phyloP scores from a whole-genome alignment of 2,329 filamentous ascomycete genomes.

The Pseudocercospora ulei region DNA sequence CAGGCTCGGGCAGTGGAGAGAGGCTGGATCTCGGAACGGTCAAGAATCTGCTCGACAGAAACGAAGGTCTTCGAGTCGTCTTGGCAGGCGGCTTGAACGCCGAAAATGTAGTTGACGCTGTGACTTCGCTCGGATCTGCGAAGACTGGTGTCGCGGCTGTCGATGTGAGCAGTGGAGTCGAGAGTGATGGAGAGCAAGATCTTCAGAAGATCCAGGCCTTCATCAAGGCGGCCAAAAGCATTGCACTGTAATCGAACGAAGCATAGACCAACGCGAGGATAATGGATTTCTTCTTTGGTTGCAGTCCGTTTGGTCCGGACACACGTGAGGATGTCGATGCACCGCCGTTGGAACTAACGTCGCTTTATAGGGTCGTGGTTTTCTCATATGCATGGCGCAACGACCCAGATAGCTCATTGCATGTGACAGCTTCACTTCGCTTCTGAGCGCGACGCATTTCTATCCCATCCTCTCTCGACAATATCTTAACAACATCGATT shows the following conservation, averaged over 20 bases:
- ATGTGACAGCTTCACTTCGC: neutral
- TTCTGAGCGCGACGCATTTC: neutral
- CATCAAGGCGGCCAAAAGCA: slow-evolving; percentile 58
- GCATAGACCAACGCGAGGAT: no score
- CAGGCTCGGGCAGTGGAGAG: slow-evolving; percentile 72
- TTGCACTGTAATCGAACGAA: slow-evolving; percentile 19
- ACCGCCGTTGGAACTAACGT: no score
- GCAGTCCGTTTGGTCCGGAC: no score
- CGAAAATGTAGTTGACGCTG: slow-evolving; percentile 61
- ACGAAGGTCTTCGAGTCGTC: slow-evolving; percentile 62
- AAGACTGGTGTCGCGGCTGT: slow-evolving; percentile 61
- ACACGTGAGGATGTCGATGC: no score
- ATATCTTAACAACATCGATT: neutral
- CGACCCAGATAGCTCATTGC: no score
- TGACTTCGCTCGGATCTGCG: slow-evolving; percentile 54
- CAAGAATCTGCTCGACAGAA: slow-evolving; percentile 54
- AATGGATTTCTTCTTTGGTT: no score
- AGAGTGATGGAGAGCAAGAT: slow-evolving; percentile 71
- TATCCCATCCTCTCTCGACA: neutral
- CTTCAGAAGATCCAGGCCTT: slow-evolving; percentile 72
- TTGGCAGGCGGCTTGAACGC: slow-evolving; percentile 77
- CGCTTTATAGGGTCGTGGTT: no score
- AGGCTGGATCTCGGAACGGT: slow-evolving; percentile 63
- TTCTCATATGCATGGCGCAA: no score
- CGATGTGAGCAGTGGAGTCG: slow-evolving; percentile 90